Evolutionary conservation across 148 eudicot genomes (phyloP).

Genomic region (Diospyros lotus): DNA sequence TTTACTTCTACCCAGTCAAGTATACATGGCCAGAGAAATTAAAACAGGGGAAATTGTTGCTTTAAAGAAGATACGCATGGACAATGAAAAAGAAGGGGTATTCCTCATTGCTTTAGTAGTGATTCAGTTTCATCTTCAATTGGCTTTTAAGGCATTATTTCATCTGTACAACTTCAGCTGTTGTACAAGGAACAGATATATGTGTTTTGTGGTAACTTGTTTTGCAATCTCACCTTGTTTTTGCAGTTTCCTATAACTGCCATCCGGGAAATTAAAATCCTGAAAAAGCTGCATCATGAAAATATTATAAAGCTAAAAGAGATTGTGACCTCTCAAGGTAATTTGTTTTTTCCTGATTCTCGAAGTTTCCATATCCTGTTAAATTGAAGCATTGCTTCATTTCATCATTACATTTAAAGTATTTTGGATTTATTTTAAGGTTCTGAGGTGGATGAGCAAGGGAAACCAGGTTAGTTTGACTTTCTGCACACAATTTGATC

Average conservation of each 20-base stretch:
- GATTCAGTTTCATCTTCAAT: neutral
- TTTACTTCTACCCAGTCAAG: constrained; percentile 45
- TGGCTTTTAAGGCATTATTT: neutral
- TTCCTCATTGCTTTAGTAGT: constrained; percentile 17
- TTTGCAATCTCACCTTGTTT: constrained; percentile 16
- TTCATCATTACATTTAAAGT: constrained; percentile 7
- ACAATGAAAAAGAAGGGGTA: constrained; percentile 89
- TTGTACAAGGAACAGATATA: neutral
- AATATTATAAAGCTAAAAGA: constrained; percentile 47
- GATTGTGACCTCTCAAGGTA: constrained; percentile 57
- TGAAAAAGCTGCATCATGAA: constrained; percentile 43
- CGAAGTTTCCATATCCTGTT: neutral
- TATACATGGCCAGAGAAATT: constrained; percentile 82
- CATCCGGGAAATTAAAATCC: constrained; percentile 46
- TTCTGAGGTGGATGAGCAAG: constrained; percentile 25
- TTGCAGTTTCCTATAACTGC: constrained; percentile 58
- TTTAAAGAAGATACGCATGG: constrained; percentile 71
- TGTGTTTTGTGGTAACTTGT: neutral
- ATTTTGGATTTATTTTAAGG: constrained; percentile 14
- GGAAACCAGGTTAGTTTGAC: constrained; percentile 17
- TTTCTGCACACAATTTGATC: constrained; percentile 4
- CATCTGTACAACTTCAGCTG: neutral
- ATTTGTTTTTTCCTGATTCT: neutral
- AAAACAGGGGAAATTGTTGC: constrained; percentile 75
- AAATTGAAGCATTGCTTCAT: neutral